Conservation (phyloP, 2,329 filamentous ascomycete genomes). For the Didymella sp. region DNA sequence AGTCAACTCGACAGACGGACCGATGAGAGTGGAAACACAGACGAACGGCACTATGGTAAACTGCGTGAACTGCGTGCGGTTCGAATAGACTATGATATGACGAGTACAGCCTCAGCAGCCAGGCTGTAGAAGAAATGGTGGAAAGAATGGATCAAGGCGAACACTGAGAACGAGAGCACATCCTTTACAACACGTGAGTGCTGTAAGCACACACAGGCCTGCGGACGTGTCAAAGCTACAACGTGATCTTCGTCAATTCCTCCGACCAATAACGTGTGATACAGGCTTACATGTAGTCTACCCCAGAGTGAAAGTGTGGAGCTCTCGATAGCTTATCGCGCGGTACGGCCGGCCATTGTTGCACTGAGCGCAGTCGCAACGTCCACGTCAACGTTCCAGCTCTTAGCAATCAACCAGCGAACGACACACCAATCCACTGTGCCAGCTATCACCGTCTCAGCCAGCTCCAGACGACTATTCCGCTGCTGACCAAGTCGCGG, state of each 20-base stretch:
- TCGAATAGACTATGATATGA: too few relatives aligned
- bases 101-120: too few relatives aligned
- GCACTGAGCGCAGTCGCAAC: constrained; percentile 17
- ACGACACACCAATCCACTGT: not conserved
- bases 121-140: too few relatives aligned
- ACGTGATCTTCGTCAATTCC: not conserved
- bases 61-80: not conserved
- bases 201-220: too few relatives aligned
- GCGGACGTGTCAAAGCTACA: too few relatives aligned
- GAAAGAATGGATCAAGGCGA: too few relatives aligned
- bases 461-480: not conserved
- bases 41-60: too few relatives aligned
- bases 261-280: not conserved
- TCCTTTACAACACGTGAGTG: too few relatives aligned
- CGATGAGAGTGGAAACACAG: not conserved
- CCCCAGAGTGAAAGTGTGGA: not conserved
- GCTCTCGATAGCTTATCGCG: constrained; percentile 8
- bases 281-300: not conserved
- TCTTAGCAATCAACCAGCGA: not conserved
- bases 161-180: too few relatives aligned
- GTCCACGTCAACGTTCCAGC: constrained; percentile 29
- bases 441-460: not conserved
- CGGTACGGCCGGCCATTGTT: constrained; percentile 7
- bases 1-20: not conserved
- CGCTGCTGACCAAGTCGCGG: not conserved